Percentiles rank a stretch among this genome's conserved stretches.
These are phyloP conservation scores for Lipomyces sp. DNA, from an alignment of 805 yeast genomes.

Conservation along the genomic window DNA sequence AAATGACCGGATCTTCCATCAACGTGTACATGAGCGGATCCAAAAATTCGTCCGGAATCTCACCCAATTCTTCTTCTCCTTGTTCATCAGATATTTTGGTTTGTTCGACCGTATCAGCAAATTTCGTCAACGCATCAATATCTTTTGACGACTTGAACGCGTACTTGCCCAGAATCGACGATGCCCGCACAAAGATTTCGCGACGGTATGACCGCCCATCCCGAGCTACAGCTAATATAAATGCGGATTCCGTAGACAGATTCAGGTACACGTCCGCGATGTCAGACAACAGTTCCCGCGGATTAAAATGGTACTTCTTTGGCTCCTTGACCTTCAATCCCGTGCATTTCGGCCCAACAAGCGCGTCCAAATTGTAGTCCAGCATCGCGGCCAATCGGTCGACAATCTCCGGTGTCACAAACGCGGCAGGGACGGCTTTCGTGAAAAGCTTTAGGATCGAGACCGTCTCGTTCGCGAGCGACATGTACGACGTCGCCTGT, in stretches of 20 bases:
- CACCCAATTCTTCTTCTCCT: slow-evolving; percentile 78
- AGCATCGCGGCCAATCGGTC: slow-evolving; percentile 95
- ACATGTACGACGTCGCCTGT: slow-evolving; percentile 80
- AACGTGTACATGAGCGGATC: slow-evolving; percentile 96
- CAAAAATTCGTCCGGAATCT: slow-evolving; percentile 92
- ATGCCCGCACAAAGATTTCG: slow-evolving; percentile 71
- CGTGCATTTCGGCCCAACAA: slow-evolving; percentile 94
- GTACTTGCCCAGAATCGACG: slow-evolving; percentile 61
- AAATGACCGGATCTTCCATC: slow-evolving; percentile 95
- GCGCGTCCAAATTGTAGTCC: slow-evolving; percentile 85
- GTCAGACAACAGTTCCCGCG: slow-evolving; percentile 68
- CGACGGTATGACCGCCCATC: slow-evolving; percentile 89
- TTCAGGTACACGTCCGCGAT: slow-evolving; percentile 78
- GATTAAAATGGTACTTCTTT: slow-evolving; percentile 79
- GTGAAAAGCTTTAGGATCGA: slow-evolving; percentile 80
- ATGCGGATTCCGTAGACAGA: slow-evolving; percentile 65
- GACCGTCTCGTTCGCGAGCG: slow-evolving; percentile 81
- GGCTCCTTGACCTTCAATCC: slow-evolving; percentile 86
- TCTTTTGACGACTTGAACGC: slow-evolving; percentile 60
- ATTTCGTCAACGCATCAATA: slow-evolving; percentile 56
- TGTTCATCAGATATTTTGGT: slow-evolving; percentile 51
- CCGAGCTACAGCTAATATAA: slow-evolving; percentile 78
- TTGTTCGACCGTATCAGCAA: slow-evolving; percentile 68
- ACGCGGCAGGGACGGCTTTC: slow-evolving; percentile 81
- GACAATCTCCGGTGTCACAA: slow-evolving; percentile 85